Conservation (phyloP, 768 basidiomycete genomes). For the Pisolithus albus region DNA sequence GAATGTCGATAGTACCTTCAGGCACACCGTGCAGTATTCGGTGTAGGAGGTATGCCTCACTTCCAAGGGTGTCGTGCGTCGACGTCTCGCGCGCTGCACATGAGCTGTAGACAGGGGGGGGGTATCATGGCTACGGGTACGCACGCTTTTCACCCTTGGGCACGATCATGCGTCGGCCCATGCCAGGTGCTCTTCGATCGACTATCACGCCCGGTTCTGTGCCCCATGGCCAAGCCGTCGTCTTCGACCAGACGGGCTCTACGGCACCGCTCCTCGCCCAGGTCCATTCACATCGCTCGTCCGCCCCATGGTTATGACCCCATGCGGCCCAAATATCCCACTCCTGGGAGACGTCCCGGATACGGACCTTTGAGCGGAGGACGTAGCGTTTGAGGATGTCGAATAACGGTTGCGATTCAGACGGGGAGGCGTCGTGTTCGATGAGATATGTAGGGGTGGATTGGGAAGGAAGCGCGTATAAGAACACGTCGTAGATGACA, state of each 20-base stretch:
- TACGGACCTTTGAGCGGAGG: constrained; percentile 82
- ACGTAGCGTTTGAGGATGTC: constrained; percentile 77
- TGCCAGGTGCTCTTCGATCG: constrained; percentile 66
- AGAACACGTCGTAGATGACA: constrained; percentile 82
- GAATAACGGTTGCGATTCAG: constrained; percentile 55
- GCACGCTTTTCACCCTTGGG: constrained; percentile 67
- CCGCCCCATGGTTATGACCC: constrained; percentile 42
- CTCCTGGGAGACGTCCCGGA: constrained; percentile 69
- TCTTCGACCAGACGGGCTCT: constrained; percentile 66
- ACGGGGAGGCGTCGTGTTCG: constrained; percentile 60
- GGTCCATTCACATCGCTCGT: constrained; percentile 40
- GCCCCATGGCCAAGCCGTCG: constrained; percentile 53
- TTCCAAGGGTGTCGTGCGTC: constrained; percentile 46
- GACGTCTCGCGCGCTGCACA: constrained; percentile 45
- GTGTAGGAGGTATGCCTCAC: constrained; percentile 66
- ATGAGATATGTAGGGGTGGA: constrained; percentile 54
- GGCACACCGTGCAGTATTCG: constrained; percentile 80
- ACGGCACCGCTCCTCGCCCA: constrained; percentile 66
- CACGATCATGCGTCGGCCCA: constrained; percentile 72
- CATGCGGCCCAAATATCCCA: constrained; percentile 82
- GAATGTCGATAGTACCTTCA: constrained; percentile 76
- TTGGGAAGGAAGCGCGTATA: constrained; percentile 54
- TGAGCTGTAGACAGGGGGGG: constrained; percentile 5
- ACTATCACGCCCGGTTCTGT: constrained; percentile 41
- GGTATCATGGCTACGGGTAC: constrained; percentile 25